Evolutionary conservation across 805 yeast species (phyloP).

Genomic region (Myxozyma melibiosi): DNA sequence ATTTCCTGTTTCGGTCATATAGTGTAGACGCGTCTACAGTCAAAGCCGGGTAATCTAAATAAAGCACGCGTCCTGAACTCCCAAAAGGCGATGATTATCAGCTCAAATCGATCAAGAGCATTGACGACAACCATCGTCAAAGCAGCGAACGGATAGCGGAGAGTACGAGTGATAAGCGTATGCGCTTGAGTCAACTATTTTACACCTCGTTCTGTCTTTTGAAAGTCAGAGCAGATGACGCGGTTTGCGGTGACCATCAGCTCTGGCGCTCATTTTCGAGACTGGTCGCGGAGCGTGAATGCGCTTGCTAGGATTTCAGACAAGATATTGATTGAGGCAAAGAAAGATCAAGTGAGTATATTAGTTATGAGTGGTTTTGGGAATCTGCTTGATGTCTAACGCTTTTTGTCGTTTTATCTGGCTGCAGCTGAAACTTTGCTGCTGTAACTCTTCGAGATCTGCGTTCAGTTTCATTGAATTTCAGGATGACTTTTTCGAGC

Average conservation of each 20-base stretch:
- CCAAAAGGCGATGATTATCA: too few species aligned
- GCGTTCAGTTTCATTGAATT: conserved; percentile 21
- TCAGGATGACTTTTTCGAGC: conserved; percentile 9
- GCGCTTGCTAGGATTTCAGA: conserved; percentile 25
- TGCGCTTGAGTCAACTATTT: too few species aligned
- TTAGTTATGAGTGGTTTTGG: not conserved
- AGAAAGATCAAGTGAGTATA: conserved; percentile 7
- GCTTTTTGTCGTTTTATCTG: not conserved
- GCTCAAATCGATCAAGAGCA: too few species aligned
- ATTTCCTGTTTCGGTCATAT: too few species aligned
- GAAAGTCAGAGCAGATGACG: conserved; percentile 9
- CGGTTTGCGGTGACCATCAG: conserved; percentile 23
- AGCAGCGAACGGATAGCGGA: too few species aligned
- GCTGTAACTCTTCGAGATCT: conserved; percentile 19
- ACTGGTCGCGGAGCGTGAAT: conserved; percentile 29
- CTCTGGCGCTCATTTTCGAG: conserved; percentile 18
- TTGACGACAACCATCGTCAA: too few species aligned
- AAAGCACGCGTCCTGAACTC: too few species aligned
- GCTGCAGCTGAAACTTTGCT: conserved; percentile 9
- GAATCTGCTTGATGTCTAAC: not conserved
- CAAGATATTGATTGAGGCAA: conserved; percentile 14
- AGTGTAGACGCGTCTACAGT: too few species aligned
- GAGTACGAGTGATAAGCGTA: too few species aligned
- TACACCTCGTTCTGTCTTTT: too few species aligned
- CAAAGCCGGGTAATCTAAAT: too few species aligned